Base-by-base conservation (phyloP, 208 protist genomes). In the Herpetomonas tarakana region DNA sequence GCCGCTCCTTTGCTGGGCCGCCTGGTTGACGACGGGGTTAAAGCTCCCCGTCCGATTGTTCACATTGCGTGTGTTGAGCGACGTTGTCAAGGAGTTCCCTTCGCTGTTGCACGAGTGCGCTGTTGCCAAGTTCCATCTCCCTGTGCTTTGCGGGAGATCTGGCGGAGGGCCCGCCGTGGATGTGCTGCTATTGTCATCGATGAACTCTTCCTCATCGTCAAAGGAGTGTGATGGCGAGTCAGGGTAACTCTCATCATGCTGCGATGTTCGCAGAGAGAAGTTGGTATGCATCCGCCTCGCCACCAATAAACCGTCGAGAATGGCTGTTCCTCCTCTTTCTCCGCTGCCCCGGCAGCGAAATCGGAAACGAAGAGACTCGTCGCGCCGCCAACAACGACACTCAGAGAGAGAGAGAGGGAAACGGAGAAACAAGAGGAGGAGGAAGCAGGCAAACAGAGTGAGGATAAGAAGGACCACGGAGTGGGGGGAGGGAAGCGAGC, bases 131-230 rank as follows among this genome's bases (percentile, higher is more conserved):
- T 49, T 50, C 49, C 30, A 62, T 19, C 79, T 78, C 1, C 80
- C 84, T 2, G 81, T 91, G 45, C 65, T 76, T 7, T 52, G 52
- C 7, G 73, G 75, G 7, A 69, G 81, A 14, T 88, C 78, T 0
- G 81, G 78, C 41, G 78, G 82, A 2, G 88, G 88, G 11, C 88
- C 88, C 3, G 84, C 88, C 2, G 88, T 94, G 22, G 88, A 91
- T 11, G 82, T 88, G 65, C 83, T 91, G 49, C 83, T 94, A 44
- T 81, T 69, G 39, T 65, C 55, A 24, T 74, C 57, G 16, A 61
- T 61, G 50, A 73, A 79, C 31, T 81, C 75, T 21, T 82, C 75
- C 45, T 75, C 78, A 22, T 84, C 65, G 26, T 78, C 72, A 2
- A 62, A 28, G 26, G 28, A 57, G 22, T 30, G 29, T 19, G 56